A percentile compares a stretch with the other conserved stretches of the same genome.
Evolutionary conservation across 2,329 filamentous ascomycete species (phyloP).

Genomic region (Botryotinia convoluta): DNA sequence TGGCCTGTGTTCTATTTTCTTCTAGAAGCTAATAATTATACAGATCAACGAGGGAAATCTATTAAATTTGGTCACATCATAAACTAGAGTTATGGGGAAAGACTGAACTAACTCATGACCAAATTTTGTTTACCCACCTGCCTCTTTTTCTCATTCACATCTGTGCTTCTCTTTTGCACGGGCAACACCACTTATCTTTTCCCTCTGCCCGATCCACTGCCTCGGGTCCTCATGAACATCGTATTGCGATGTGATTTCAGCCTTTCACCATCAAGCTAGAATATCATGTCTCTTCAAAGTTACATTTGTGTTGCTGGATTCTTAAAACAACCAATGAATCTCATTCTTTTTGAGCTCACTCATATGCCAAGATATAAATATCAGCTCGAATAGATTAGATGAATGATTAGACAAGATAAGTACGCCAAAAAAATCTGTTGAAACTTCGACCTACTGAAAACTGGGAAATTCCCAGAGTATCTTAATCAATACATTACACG

Average conservation of each 20-base stretch:
- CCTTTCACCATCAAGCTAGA: not conserved
- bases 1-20: not conserved
- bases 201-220: not conserved
- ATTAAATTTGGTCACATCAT: not conserved
- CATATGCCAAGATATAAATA: not conserved
- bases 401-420: not conserved
- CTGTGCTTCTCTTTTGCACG: not conserved
- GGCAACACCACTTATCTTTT: not conserved
- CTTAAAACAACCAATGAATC: not conserved
- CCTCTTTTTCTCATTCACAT: not conserved
- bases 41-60: not conserved
- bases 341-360: too few species aligned
- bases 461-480: not conserved
- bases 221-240: not conserved
- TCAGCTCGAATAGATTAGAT: conserved; percentile 4
- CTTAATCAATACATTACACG: not conserved
- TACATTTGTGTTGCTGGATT: too few species aligned
- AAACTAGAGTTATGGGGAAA: not conserved
- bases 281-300: not conserved
- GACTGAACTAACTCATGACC: not conserved
- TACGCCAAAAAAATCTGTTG: not conserved
- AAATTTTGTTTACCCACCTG: not conserved
- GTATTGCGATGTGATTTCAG: not conserved
- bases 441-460: not conserved
- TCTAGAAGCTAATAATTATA: not conserved